These are phyloP conservation scores for Dovyalis caffra DNA, from an alignment of 345 rosid species.

Conservation along the genomic window DNA sequence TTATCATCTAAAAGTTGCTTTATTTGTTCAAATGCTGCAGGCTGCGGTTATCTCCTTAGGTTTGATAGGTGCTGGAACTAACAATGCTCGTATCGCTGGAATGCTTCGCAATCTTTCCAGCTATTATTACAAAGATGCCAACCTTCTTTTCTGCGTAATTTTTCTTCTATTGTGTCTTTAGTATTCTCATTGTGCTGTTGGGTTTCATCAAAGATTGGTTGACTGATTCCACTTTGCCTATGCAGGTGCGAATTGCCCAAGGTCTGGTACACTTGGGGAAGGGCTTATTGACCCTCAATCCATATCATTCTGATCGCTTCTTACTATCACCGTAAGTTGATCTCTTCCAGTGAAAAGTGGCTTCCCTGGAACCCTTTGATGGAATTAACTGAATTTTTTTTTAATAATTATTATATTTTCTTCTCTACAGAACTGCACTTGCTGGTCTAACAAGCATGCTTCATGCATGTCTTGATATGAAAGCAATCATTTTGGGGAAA, in stretches of 20 bases:
- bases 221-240: constrained; percentile 19
- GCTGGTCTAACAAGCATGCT: constrained; percentile 81
- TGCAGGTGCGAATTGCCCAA: constrained; percentile 93
- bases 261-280: constrained; percentile 94
- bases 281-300: constrained; percentile 86
- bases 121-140: constrained; percentile 90
- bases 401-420: not conserved
- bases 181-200: not conserved
- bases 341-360: not conserved
- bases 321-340: constrained; percentile 82
- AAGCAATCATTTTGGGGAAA: constrained; percentile 73
- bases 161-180: constrained; percentile 6
- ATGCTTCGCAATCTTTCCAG: constrained; percentile 97
- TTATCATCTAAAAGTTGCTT: not conserved
- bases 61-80: constrained; percentile 94
- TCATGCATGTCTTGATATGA: constrained; percentile 91
- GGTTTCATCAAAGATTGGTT: not conserved
- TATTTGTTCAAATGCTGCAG: constrained; percentile 43
- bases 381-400: not conserved
- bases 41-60: constrained; percentile 90
- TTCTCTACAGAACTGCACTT: constrained; percentile 66
- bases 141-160: constrained; percentile 87
- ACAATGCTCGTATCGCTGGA: constrained; percentile 92
- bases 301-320: constrained; percentile 89
- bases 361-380: not conserved